phyloP scores from a whole-genome alignment of 345 rosid species.

The Pseudoturritis turrita region DNA sequence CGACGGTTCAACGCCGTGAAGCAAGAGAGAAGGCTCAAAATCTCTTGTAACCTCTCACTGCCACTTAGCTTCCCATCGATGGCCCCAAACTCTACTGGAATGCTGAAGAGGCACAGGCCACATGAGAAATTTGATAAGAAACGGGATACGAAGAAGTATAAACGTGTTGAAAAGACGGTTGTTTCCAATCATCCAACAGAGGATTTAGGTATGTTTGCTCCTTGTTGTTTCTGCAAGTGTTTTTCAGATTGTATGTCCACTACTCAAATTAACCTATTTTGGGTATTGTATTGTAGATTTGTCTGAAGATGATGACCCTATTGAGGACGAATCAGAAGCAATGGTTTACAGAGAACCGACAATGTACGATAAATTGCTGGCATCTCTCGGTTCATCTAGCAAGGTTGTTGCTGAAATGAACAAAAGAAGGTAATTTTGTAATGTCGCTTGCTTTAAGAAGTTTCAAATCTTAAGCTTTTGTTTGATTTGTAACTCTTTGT shows the following conservation, averaged over 20 bases:
- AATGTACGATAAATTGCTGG: conserved; percentile 42
- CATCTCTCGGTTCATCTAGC: conserved; percentile 45
- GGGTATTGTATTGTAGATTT: conserved; percentile 21
- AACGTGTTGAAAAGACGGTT: conserved; percentile 23
- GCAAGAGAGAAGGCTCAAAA: neutral
- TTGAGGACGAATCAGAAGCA: conserved; percentile 30
- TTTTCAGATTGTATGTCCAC: neutral
- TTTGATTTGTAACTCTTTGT: neutral
- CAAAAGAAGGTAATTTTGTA: conserved; percentile 44
- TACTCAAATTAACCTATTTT: neutral
- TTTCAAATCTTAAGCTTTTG: neutral
- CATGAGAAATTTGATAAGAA: conserved; percentile 22
- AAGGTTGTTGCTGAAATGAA: conserved; percentile 42
- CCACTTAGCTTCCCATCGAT: neutral
- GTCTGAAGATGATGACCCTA: conserved; percentile 27
- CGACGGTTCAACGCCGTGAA: no score
- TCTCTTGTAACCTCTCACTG: neutral
- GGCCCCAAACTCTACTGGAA: conserved; percentile 5
- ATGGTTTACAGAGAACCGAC: conserved; percentile 40
- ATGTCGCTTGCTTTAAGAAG: neutral
- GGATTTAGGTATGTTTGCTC: conserved; percentile 34
- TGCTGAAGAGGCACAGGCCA: conserved; percentile 35
- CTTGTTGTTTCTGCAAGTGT: neutral
- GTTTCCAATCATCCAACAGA: conserved; percentile 24
- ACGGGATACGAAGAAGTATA: conserved; percentile 29